A percentile compares a stretch with the other conserved stretches of the same genome.
phyloP scores from a whole-genome alignment of 441 rosid species.

The Mallotus repandus region DNA sequence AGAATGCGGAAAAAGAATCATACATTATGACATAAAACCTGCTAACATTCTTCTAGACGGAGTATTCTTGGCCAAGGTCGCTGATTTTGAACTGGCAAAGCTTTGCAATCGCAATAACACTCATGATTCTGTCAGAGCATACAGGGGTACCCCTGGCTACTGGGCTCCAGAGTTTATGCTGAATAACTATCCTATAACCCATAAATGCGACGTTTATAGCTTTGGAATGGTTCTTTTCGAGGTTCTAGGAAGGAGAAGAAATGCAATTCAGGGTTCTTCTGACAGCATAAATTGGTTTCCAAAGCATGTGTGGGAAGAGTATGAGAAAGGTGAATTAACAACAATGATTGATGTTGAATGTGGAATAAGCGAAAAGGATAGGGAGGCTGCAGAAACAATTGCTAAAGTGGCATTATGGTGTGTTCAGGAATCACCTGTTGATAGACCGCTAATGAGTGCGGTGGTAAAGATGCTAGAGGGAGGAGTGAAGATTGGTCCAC shows the following conservation, averaged over 20 bases:
- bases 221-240: neutral
- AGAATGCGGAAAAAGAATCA: slow-evolving; percentile 20
- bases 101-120: slow-evolving; percentile 14
- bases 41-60: slow-evolving; percentile 19
- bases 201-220: slow-evolving; percentile 16
- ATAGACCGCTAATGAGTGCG: neutral
- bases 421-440: neutral
- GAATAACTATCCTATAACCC: slow-evolving; percentile 8
- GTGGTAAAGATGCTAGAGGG: slow-evolving; percentile 24
- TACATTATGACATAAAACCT: slow-evolving; percentile 26
- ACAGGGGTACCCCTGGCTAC: slow-evolving; percentile 18
- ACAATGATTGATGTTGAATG: slow-evolving; percentile 1
- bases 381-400: neutral
- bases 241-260: neutral
- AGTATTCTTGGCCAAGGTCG: neutral
- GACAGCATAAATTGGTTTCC: slow-evolving; percentile 14
- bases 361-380: neutral
- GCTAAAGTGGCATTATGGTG: neutral
- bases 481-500: slow-evolving; percentile 13
- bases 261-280: neutral
- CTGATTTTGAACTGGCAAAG: slow-evolving; percentile 24
- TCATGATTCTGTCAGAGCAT: slow-evolving; percentile 1
- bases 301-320: slow-evolving; percentile 1
- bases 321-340: too few species aligned
- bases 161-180: slow-evolving; percentile 12